Percentiles rank a stretch among this genome's conserved stretches.
Evolutionary conservation across 148 eudicot species (phyloP).

Genomic region (Limonium bicolor): DNA sequence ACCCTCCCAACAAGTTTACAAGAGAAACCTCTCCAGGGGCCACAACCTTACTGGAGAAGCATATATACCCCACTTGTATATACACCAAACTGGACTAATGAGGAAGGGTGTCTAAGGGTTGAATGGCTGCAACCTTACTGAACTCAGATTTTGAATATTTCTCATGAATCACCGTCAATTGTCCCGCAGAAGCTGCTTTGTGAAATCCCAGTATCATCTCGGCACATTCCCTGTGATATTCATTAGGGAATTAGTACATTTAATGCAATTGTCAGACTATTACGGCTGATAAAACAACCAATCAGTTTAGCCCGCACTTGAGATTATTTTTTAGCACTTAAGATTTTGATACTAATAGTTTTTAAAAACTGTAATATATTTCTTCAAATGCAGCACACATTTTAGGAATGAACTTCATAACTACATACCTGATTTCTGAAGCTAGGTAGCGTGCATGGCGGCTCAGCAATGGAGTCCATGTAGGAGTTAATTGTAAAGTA

Average conservation of each 20-base stretch:
- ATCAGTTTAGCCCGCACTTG: background rate
- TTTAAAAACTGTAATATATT: too few relatives aligned
- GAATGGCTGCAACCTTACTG: conserved; percentile 36
- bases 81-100: too few relatives aligned
- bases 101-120: conserved; percentile 51
- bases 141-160: conserved; percentile 34
- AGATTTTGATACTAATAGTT: too few relatives aligned
- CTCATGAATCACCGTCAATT: conserved; percentile 47
- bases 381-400: background rate
- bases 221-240: conserved; percentile 55
- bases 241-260: background rate
- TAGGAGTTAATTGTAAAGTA: conserved; percentile 40
- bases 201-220: conserved; percentile 55
- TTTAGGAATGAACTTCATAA: background rate
- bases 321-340: background rate
- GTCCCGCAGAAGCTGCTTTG: conserved; percentile 37
- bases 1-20: too few relatives aligned
- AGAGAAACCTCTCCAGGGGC: too few relatives aligned
- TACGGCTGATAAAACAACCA: background rate
- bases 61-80: too few relatives aligned
- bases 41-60: too few relatives aligned
- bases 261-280: too few relatives aligned
- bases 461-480: conserved; percentile 57
- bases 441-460: conserved; percentile 48
- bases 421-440: conserved; percentile 45